These are phyloP conservation scores for Scedosporium boydii DNA, from an alignment of 2,329 filamentous ascomycete genomes.

Conservation along the genomic window DNA sequence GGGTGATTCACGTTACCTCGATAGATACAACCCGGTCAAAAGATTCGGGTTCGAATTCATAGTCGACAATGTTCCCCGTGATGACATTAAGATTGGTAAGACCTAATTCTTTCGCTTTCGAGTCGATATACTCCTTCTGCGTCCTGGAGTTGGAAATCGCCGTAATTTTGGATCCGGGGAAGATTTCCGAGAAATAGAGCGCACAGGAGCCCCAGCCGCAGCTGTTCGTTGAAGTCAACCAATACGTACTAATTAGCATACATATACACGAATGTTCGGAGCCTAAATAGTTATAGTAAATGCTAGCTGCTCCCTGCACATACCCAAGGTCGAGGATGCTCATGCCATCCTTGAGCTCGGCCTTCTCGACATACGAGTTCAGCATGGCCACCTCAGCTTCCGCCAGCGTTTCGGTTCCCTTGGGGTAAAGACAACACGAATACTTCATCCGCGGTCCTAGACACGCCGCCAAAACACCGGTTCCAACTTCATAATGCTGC, in stretches of 20 bases:
- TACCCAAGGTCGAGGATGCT: conserved; percentile 53
- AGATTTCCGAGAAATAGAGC: conserved; percentile 55
- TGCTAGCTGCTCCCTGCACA: conserved; percentile 10
- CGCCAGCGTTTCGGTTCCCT: conserved; percentile 51
- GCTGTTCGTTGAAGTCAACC: too few species aligned
- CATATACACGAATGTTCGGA: too few species aligned
- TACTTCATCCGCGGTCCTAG: conserved; percentile 66
- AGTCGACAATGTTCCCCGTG: conserved; percentile 55
- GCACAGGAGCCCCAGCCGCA: conserved; percentile 56
- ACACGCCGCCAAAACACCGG: conserved; percentile 49
- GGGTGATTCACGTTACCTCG: conserved; percentile 25
- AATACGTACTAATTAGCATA: too few species aligned
- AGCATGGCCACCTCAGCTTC: conserved; percentile 61
- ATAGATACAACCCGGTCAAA: conserved; percentile 61
- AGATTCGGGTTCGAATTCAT: conserved; percentile 43
- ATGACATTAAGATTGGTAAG: conserved; percentile 53
- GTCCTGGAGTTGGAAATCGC: conserved; percentile 62
- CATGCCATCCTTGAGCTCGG: conserved; percentile 50
- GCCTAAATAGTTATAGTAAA: too few species aligned
- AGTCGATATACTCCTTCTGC: conserved; percentile 59
- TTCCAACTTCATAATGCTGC: conserved; percentile 66
- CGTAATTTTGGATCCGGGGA: conserved; percentile 52
- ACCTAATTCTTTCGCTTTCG: conserved; percentile 42
- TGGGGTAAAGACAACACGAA: conserved; percentile 55
- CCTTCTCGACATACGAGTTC: conserved; percentile 50